Percentiles rank a stretch among this genome's conserved stretches.
phyloP scores from a whole-genome alignment of 306 rosid species.

The Malus fusca region DNA sequence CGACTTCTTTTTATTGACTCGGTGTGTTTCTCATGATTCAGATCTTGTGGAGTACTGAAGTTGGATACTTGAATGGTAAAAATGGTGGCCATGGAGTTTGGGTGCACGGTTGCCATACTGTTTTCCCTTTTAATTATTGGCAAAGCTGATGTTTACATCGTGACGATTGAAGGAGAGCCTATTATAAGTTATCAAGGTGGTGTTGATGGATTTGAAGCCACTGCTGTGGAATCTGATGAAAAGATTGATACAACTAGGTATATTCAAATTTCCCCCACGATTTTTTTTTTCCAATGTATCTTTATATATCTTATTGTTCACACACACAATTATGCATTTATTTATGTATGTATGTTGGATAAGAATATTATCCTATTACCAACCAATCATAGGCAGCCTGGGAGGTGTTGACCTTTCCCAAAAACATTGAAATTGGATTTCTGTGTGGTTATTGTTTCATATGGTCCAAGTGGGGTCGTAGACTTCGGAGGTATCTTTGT shows the following conservation, averaged over 20 bases:
- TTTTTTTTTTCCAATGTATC: neutral
- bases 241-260: slow-evolving; percentile 83
- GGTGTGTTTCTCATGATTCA: slow-evolving; percentile 26
- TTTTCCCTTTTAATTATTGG: slow-evolving; percentile 32
- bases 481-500: neutral
- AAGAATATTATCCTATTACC: slow-evolving; percentile 1
- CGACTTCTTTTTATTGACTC: slow-evolving; percentile 4
- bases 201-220: slow-evolving; percentile 86
- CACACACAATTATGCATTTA: neutral
- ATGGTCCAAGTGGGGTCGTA: neutral
- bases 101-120: slow-evolving; percentile 27
- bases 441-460: neutral
- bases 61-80: slow-evolving; percentile 23
- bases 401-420: slow-evolving; percentile 1
- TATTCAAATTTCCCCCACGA: neutral
- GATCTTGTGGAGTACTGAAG: slow-evolving; percentile 47
- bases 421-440: neutral
- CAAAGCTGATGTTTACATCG: slow-evolving; percentile 72
- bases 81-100: slow-evolving; percentile 40
- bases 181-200: slow-evolving; percentile 83
- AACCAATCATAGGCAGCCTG: slow-evolving; percentile 13
- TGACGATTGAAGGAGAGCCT: slow-evolving; percentile 87
- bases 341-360: neutral
- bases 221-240: slow-evolving; percentile 90
- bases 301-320: neutral